phyloP scores from a whole-genome alignment of 2,329 filamentous ascomycete species.

The Ceratocystis colombiana region DNA sequence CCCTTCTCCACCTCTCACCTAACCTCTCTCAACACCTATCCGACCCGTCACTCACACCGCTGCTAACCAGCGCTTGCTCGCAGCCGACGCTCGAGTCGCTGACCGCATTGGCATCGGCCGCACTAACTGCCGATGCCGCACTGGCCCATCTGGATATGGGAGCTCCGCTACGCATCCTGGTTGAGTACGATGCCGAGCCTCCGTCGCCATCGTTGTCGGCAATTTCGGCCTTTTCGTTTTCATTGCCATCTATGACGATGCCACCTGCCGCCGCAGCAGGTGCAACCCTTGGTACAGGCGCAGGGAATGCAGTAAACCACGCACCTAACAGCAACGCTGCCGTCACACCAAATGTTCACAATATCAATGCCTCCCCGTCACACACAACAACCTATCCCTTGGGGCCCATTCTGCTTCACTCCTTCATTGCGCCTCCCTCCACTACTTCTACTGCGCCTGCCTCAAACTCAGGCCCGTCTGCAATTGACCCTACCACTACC shows the following conservation, averaged over 20 bases:
- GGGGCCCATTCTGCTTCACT: slow-evolving; percentile 22
- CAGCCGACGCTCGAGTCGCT: slow-evolving; percentile 41
- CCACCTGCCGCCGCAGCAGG: background rate
- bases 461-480: slow-evolving; percentile 29
- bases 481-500: too few relatives aligned
- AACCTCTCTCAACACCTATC: slow-evolving; percentile 43
- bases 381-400: background rate
- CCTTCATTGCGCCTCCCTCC: slow-evolving; percentile 23
- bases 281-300: background rate
- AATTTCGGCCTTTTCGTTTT: background rate
- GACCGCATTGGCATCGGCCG: slow-evolving; percentile 42
- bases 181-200: slow-evolving; percentile 35
- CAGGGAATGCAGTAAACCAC: background rate
- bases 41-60: slow-evolving; percentile 47
- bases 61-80: slow-evolving; percentile 45
- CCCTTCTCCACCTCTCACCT: slow-evolving; percentile 21
- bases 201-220: slow-evolving; percentile 10
- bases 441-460: slow-evolving; percentile 19
- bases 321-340: background rate
- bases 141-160: slow-evolving; percentile 46
- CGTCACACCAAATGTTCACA: background rate
- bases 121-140: slow-evolving; percentile 45
- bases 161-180: slow-evolving; percentile 46
- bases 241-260: background rate
- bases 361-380: background rate